Evolutionary conservation across 2,329 filamentous ascomycete species (phyloP).

Genomic region (Huntiella moniliformis): DNA sequence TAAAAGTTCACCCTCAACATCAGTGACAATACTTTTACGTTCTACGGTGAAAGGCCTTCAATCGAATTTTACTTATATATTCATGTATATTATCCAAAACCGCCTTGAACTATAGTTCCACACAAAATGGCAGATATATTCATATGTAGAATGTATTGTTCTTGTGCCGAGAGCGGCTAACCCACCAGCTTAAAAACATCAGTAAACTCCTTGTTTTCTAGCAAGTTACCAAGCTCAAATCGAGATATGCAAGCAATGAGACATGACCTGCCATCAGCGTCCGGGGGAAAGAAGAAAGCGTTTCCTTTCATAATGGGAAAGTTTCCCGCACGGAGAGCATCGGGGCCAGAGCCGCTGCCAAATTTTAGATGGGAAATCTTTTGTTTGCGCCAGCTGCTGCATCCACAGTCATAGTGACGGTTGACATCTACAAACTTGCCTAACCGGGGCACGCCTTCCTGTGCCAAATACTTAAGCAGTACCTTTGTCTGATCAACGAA

Average conservation of each 20-base stretch:
- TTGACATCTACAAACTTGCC: not conserved
- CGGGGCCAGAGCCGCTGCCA: not conserved
- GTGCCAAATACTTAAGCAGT: not conserved
- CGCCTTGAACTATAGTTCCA: no score
- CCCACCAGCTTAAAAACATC: not conserved
- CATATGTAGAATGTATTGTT: no score
- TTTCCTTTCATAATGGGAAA: not conserved
- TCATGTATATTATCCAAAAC: no score
- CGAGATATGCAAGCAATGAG: not conserved
- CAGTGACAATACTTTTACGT: no score
- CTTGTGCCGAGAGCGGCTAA: no score
- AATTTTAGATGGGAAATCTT: not conserved
- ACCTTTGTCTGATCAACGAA: not conserved
- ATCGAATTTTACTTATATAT: no score
- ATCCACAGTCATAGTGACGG: not conserved
- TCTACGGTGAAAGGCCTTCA: no score
- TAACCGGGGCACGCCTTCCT: not conserved
- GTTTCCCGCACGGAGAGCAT: not conserved
- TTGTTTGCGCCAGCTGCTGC: not conserved
- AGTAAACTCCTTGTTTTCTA: slow-evolving; percentile 1
- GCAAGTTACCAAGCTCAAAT: not conserved
- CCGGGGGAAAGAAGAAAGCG: not conserved
- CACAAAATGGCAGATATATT: no score
- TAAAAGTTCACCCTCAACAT: no score
- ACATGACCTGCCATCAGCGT: not conserved